Base-by-base conservation (phyloP, 352 stramenopile genomes). In the Globisporangium paroecandrum region DNA sequence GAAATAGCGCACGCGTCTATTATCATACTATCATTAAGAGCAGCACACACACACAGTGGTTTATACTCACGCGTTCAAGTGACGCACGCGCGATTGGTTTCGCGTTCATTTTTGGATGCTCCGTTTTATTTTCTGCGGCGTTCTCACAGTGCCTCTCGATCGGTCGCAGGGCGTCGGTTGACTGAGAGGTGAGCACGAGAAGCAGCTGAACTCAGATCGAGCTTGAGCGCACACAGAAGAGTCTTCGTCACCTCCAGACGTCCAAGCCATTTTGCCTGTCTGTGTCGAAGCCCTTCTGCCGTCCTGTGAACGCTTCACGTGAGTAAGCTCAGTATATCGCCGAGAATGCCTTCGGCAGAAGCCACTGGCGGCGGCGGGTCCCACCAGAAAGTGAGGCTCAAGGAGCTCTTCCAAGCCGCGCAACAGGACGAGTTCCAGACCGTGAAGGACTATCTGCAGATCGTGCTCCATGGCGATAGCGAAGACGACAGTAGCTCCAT, bases 321-420 rank as follows among this genome's bases (percentile, higher is more conserved):
- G 59, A 32, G 27, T 7, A 61, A 61, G 6, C 36, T 55, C 62
- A 29, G 51, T 9, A 13, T 38, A 32, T 25, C 9, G 15, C 51
- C n/a, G 54, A 22, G 27, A 69, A 69, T 64, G 64, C n/a, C 63
- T 58, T 20, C 27, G 1, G 38, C 38, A 8, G 54, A 61, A 10
- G 63, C 54, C 18, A 20, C 12, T 13, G 12, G 12, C 12, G 38
- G 12, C 4, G 18, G 24, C 5, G 18, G 27, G 4, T 24, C 1
- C 43, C 55, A 49, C 36, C 65, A 58, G 9, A 67, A 72, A 41
- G n/a, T 81, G 18, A 84, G 67, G 6, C 73, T 85, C 46, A 88
- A 90, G 62, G 85, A 91, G 56, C 68, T 91, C 27, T 93, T 93
- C 75, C 77, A 89, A 36, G 78, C 79, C 0, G 85, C 82, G 1